phyloP scores from a whole-genome alignment of 1,139 yeast species.

The Yamadazyma songkhlaensis region DNA sequence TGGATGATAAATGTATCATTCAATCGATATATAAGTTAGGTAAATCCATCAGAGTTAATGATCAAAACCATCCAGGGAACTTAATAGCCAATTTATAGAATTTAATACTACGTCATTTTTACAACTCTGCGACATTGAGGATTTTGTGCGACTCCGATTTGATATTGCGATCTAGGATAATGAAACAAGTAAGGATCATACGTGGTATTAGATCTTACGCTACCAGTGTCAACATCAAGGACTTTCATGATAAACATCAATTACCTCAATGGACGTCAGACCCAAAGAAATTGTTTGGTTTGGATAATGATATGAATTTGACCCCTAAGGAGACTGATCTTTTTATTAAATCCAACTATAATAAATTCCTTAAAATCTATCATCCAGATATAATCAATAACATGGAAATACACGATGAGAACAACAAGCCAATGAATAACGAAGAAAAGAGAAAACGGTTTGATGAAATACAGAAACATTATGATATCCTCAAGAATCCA shows the following conservation, averaged over 20 bases:
- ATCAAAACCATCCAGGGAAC: slow-evolving; percentile 19
- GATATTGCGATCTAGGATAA: too few species aligned
- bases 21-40: slow-evolving; percentile 54
- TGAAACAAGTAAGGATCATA: too few species aligned
- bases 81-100: slow-evolving; percentile 19
- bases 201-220: slow-evolving; percentile 12
- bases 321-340: slow-evolving; percentile 36
- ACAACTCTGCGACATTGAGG: too few species aligned
- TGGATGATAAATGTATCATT: slow-evolving; percentile 45
- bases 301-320: slow-evolving; percentile 23
- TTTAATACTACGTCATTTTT: background rate
- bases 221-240: slow-evolving; percentile 9
- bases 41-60: slow-evolving; percentile 17
- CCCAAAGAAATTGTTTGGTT: slow-evolving; percentile 72
- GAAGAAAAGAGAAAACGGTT: slow-evolving; percentile 58
- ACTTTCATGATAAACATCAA: slow-evolving; percentile 20
- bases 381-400: slow-evolving; percentile 72
- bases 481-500: slow-evolving; percentile 65
- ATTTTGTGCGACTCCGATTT: too few species aligned
- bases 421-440: slow-evolving; percentile 26
- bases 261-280: slow-evolving; percentile 70
- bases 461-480: slow-evolving; percentile 70
- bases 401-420: slow-evolving; percentile 23
- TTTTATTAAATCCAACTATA: slow-evolving; percentile 53
- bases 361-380: slow-evolving; percentile 69